Percentiles rank a stretch among this genome's conserved stretches.
Evolutionary conservation across 345 rosid species (phyloP).

Genomic region (Lumnitzera racemosa): DNA sequence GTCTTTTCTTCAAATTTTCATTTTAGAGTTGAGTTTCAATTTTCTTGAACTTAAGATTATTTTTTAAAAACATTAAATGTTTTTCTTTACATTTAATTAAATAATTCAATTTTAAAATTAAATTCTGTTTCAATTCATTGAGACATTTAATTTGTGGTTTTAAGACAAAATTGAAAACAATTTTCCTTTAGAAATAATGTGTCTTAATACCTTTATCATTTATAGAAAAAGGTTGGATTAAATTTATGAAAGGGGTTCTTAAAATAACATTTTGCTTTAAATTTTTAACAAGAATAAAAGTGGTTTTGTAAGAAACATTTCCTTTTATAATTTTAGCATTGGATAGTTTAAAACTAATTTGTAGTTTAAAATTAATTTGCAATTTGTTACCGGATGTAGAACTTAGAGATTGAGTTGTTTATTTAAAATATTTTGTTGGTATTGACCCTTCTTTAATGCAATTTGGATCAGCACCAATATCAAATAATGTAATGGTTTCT

Average conservation of each 20-base stretch:
- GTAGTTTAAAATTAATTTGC: not conserved
- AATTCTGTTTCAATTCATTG: not conserved
- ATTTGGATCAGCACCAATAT: not conserved
- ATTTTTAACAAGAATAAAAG: slow-evolving; percentile 4
- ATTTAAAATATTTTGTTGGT: no score
- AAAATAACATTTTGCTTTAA: not conserved
- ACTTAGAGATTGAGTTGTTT: not conserved
- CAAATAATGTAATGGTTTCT: not conserved
- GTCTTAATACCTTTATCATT: no score
- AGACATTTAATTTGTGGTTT: not conserved
- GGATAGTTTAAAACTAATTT: not conserved
- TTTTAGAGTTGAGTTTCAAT: not conserved
- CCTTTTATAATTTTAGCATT: not conserved
- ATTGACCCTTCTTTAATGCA: not conserved
- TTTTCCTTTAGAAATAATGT: no score
- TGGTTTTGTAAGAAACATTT: not conserved
- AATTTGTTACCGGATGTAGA: not conserved
- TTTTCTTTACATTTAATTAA: not conserved
- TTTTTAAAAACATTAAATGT: not conserved
- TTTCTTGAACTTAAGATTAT: no score
- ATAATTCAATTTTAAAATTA: not conserved
- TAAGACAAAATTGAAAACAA: not conserved
- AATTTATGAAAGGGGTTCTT: not conserved
- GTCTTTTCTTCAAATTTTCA: no score
- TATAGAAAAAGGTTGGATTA: not conserved